Conservation (phyloP, 805 yeast genomes). For the Saturnispora silvae region DNA sequence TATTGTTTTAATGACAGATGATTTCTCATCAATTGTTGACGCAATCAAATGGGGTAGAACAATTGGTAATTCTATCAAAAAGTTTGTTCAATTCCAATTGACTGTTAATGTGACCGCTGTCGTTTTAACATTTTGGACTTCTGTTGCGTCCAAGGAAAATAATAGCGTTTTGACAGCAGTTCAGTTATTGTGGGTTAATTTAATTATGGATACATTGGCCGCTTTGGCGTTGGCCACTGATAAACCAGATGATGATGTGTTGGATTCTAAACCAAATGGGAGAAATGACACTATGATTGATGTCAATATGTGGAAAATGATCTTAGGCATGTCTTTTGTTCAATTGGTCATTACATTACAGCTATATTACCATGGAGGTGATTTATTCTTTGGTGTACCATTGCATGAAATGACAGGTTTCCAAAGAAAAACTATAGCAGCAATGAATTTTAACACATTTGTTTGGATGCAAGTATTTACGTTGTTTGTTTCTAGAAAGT, state of each 20-base stretch:
- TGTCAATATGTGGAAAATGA: constrained; percentile 97
- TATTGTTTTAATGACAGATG: constrained; percentile 94
- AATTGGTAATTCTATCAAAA: constrained; percentile 86
- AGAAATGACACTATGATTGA: constrained; percentile 71
- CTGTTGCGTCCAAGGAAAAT: constrained; percentile 74
- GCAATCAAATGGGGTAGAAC: constrained; percentile 99
- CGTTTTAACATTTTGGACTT: constrained; percentile 81
- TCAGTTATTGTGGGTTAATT: constrained; percentile 92
- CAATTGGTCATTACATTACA: constrained; percentile 75
- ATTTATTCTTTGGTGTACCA: constrained; percentile 38
- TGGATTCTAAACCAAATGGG: constrained; percentile 77
- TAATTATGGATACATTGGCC: constrained; percentile 97
- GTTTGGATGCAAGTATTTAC: constrained; percentile 98
- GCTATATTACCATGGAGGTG: constrained; percentile 68
- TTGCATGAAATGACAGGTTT: constrained; percentile 24
- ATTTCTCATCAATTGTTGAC: constrained; percentile 86
- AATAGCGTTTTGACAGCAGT: constrained; percentile 91
- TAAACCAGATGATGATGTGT: constrained; percentile 76
- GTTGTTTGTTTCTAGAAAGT: constrained; percentile 77
- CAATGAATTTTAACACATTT: constrained; percentile 90
- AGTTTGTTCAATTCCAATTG: constrained; percentile 91
- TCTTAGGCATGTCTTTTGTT: constrained; percentile 69
- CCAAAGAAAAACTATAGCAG: constrained; percentile 51
- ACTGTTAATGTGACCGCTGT: constrained; percentile 98
- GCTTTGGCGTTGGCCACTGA: constrained; percentile 97